A percentile compares a stretch with the other conserved stretches of the same genome.
Conservation (phyloP, 2,329 filamentous ascomycete species). For the Arthrobotrys sinensis region DNA sequence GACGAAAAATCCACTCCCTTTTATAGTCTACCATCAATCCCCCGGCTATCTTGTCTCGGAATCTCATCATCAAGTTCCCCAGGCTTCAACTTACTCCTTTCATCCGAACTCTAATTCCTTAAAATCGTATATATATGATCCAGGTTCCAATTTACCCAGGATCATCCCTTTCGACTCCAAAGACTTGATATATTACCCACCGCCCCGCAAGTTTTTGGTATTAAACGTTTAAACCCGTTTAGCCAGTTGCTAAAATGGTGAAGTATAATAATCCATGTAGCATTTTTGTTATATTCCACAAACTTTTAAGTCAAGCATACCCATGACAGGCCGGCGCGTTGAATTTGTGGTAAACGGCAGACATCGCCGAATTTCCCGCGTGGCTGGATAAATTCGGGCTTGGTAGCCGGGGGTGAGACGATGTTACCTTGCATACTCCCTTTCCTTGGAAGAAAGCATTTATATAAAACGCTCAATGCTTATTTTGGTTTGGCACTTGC, state of each 20-base stretch:
- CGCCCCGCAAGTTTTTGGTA: neutral
- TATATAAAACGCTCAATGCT: too few relatives aligned
- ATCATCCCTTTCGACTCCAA: neutral
- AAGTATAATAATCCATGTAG: too few relatives aligned
- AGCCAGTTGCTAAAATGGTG: conserved; percentile 20
- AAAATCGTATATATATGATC: neutral
- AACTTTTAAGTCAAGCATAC: too few relatives aligned
- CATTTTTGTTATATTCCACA: too few relatives aligned
- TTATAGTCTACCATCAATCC: neutral
- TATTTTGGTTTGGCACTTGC: too few relatives aligned
- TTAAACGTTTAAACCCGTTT: conserved; percentile 49
- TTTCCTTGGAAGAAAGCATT: too few relatives aligned
- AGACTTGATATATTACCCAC: neutral
- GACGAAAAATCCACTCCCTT: too few relatives aligned
- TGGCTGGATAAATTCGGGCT: conserved; percentile 49
- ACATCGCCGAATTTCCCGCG: conserved; percentile 39
- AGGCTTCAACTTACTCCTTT: neutral
- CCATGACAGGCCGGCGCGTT: conserved; percentile 4
- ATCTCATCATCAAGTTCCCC: neutral
- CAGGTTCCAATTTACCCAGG: neutral
- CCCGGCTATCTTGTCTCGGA: neutral
- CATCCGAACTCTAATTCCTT: conserved; percentile 10
- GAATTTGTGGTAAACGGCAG: conserved; percentile 24
- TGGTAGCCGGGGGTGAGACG: neutral
- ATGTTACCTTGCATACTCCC: neutral